phyloP scores from a whole-genome alignment of 2,329 filamentous ascomycete species.

The Fusarium torulosum region DNA sequence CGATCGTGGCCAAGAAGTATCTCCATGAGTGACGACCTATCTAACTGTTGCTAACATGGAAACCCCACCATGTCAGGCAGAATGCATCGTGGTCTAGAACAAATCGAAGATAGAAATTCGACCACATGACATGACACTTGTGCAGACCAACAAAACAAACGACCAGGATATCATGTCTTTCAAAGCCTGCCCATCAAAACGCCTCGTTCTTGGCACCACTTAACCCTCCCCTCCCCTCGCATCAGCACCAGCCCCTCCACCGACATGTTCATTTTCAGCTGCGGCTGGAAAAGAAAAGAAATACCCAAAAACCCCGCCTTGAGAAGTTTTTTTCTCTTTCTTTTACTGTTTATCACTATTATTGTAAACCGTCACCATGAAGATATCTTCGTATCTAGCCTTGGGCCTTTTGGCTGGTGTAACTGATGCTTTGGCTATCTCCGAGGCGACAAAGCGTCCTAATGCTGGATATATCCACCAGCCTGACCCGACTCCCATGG shows the following conservation, averaged over 20 bases:
- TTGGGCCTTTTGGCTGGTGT: constrained; percentile 2
- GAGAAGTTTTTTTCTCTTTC: neutral
- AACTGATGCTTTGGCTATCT: constrained; percentile 15
- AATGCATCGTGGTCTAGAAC: neutral
- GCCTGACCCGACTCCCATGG: constrained; percentile 20
- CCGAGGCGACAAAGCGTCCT: constrained; percentile 19
- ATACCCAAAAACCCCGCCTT: constrained; percentile 12
- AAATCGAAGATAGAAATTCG: neutral
- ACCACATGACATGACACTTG: constrained; percentile 1
- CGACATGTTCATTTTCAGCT: constrained; percentile 15
- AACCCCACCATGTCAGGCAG: too few species aligned
- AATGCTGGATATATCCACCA: constrained; percentile 7
- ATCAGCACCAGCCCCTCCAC: neutral
- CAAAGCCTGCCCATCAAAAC: constrained; percentile 6
- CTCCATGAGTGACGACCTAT: too few species aligned
- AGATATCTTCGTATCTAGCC: neutral
- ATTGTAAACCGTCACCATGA: constrained; percentile 3
- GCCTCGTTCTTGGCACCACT: constrained; percentile 33
- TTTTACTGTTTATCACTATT: too few species aligned
- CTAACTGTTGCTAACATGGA: too few species aligned
- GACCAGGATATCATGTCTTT: neutral
- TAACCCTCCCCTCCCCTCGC: neutral
- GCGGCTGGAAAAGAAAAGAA: constrained; percentile 7
- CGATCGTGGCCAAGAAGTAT: too few species aligned
- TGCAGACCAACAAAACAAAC: neutral